Conservation (phyloP, 2,329 filamentous ascomycete species). For the Colletotrichum sp. region DNA sequence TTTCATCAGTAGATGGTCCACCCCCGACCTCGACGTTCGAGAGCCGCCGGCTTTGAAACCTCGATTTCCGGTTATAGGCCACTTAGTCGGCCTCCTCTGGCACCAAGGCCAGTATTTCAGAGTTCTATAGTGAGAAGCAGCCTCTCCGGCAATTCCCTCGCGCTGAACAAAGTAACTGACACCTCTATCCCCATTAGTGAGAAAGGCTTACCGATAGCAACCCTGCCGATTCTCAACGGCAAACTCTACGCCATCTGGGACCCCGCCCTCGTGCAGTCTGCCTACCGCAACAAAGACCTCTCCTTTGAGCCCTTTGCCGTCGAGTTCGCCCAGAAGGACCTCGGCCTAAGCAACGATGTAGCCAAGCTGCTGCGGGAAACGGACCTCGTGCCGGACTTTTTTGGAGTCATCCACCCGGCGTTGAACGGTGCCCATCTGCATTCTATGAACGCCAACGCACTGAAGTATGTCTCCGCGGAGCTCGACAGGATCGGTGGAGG, state of each 20-base stretch:
- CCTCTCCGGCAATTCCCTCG: background rate
- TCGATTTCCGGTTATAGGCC: constrained; percentile 48
- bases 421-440: background rate
- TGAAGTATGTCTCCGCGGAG: background rate
- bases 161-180: background rate
- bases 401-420: background rate
- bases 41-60: constrained; percentile 48
- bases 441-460: background rate
- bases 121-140: constrained; percentile 38
- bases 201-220: constrained; percentile 41
- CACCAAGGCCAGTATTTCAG: constrained; percentile 40
- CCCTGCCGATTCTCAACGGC: constrained; percentile 46
- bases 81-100: constrained; percentile 47
- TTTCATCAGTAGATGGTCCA: background rate
- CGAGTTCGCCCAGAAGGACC: constrained; percentile 40
- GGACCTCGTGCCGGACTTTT: background rate
- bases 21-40: constrained; percentile 28
- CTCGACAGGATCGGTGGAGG: background rate
- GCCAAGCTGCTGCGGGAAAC: constrained; percentile 35
- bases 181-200: background rate
- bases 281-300: constrained; percentile 44
- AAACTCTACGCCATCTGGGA: constrained; percentile 49
- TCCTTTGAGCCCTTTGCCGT: constrained; percentile 47
- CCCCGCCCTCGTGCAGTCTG: constrained; percentile 41
- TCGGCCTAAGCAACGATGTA: constrained; percentile 37